Percentiles rank a stretch among this genome's conserved stretches.
Conservation (phyloP, 139 green algal genomes). For the Volvox africanus region DNA sequence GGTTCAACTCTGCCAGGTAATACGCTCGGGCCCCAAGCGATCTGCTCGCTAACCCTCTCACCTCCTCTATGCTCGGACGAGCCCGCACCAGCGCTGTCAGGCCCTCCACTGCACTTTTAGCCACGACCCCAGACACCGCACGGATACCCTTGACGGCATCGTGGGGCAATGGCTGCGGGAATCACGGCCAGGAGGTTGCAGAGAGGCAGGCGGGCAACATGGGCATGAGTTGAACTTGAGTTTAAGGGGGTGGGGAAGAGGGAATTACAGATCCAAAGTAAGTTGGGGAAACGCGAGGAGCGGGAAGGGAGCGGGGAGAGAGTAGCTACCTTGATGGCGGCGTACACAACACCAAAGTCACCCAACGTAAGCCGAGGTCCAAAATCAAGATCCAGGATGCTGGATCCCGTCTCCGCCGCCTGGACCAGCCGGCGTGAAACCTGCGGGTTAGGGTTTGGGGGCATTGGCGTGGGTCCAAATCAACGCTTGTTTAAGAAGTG, state of each 20-base stretch:
- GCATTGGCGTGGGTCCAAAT: too few relatives aligned
- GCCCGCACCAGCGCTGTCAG: constrained; percentile 40
- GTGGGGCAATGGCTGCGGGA: neutral
- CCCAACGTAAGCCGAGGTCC: constrained; percentile 26
- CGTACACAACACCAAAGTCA: constrained; percentile 44
- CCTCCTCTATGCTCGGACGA: constrained; percentile 31
- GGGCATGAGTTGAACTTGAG: too few relatives aligned
- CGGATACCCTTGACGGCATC: neutral
- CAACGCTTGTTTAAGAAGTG: too few relatives aligned
- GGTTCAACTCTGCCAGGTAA: too few relatives aligned
- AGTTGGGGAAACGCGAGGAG: neutral
- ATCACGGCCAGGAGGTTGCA: too few relatives aligned
- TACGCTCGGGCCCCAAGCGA: too few relatives aligned
- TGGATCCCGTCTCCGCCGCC: neutral
- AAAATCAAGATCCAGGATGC: constrained; percentile 47
- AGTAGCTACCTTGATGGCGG: neutral
- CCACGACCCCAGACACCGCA: constrained; percentile 1
- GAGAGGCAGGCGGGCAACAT: neutral
- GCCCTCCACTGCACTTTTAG: neutral
- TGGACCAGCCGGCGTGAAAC: constrained; percentile 41
- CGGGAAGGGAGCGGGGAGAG: neutral
- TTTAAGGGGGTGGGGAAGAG: too few relatives aligned
- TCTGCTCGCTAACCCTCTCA: neutral
- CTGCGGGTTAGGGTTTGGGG: neutral
- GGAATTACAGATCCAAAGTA: too few relatives aligned